phyloP scores from a whole-genome alignment of 768 basidiomycete genomes.

The Lactarius akahatsu region DNA sequence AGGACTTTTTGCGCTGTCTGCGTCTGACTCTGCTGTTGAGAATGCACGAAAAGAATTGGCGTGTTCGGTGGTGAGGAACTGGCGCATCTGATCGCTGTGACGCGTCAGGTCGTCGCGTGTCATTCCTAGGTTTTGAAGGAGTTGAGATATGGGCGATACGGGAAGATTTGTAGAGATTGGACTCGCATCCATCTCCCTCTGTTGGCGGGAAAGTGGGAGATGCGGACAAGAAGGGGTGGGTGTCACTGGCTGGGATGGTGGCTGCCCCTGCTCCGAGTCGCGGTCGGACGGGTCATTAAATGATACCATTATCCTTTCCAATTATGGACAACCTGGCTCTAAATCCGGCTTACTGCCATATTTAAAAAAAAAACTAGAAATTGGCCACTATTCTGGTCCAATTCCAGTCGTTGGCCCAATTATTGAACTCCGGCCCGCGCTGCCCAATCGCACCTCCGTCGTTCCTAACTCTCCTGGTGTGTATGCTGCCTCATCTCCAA shows the following conservation, averaged over 20 bases:
- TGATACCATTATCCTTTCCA: background rate
- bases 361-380: background rate
- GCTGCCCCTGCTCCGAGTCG: background rate
- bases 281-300: background rate
- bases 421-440: conserved; percentile 56
- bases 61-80: conserved; percentile 63
- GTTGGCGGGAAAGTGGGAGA: background rate
- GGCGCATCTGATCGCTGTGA: conserved; percentile 78
- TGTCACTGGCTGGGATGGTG: background rate
- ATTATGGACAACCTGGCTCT: background rate
- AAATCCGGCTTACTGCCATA: background rate
- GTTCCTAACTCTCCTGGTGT: conserved; percentile 53
- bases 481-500: conserved; percentile 49
- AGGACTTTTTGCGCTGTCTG: conserved; percentile 31
- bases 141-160: conserved; percentile 68
- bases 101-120: conserved; percentile 72
- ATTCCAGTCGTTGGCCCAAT: background rate
- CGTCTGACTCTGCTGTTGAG: conserved; percentile 39
- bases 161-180: conserved; percentile 3
- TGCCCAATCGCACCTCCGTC: conserved; percentile 67
- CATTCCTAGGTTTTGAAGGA: conserved; percentile 68
- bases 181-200: conserved; percentile 14
- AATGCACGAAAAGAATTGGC: conserved; percentile 47
- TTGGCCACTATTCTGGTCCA: background rate
- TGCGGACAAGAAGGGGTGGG: background rate